These are phyloP conservation scores for Colletotrichum ledebouriae DNA, from an alignment of 2,329 filamentous ascomycete species.

Conservation along the genomic window DNA sequence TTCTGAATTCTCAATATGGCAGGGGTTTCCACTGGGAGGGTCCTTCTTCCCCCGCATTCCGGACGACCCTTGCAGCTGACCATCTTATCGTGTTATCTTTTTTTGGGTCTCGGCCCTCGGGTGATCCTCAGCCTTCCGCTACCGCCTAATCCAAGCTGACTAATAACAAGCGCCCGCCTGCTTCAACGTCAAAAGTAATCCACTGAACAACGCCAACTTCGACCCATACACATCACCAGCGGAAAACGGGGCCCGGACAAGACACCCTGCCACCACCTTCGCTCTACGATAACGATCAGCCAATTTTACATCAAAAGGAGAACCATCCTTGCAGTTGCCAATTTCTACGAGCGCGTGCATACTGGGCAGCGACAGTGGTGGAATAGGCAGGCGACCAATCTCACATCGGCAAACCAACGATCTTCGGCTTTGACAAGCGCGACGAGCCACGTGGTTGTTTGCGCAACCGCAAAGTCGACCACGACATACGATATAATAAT, in stretches of 20 bases:
- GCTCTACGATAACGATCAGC: constrained; percentile 6
- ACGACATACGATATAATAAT: background rate
- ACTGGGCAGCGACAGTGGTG: constrained; percentile 35
- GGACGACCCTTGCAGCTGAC: constrained; percentile 5
- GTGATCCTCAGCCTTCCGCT: constrained; percentile 37
- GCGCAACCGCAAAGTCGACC: constrained; percentile 1
- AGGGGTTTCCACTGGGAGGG: constrained; percentile 3
- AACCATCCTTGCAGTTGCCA: background rate
- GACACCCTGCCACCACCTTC: constrained; percentile 22
- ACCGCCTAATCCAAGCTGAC: constrained; percentile 38
- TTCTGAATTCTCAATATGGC: background rate
- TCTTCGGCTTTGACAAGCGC: constrained; percentile 6
- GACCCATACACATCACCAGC: constrained; percentile 54
- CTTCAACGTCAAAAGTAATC: constrained; percentile 47
- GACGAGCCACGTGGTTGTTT: constrained; percentile 2
- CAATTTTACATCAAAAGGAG: background rate
- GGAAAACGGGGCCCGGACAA: constrained; percentile 45
- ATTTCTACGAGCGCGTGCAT: constrained; percentile 24
- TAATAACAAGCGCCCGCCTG: constrained; percentile 40
- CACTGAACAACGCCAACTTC: constrained; percentile 52
- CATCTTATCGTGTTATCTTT: constrained; percentile 25
- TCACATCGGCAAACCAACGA: background rate
- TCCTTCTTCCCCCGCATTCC: constrained; percentile 31
- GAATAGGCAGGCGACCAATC: constrained; percentile 27
- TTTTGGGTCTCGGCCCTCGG: constrained; percentile 22